Percentiles rank a stretch among this genome's conserved stretches.
Evolutionary conservation across 2,329 filamentous ascomycete genomes (phyloP).

Genomic region (Daldinia eschscholtzii): DNA sequence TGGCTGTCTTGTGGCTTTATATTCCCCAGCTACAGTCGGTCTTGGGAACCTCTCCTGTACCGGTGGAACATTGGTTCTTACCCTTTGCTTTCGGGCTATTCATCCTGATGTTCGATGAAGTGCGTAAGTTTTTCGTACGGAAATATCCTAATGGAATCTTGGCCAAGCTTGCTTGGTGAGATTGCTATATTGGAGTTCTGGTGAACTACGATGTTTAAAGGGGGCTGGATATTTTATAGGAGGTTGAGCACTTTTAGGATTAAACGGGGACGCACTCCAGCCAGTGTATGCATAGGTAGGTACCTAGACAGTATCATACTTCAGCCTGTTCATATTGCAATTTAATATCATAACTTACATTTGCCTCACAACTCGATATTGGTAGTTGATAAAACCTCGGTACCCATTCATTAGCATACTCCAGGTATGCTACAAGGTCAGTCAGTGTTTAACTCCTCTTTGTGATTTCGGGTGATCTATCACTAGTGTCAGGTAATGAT

Average conservation of each 20-base stretch:
- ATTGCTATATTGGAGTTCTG: neutral
- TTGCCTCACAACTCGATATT: neutral
- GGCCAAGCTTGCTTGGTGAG: conserved; percentile 73
- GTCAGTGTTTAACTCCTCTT: neutral
- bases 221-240: neutral
- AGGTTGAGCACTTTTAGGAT: neutral
- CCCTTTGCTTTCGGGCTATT: conserved; percentile 77
- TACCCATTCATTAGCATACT: neutral
- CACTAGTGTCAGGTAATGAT: neutral
- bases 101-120: conserved; percentile 75
- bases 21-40: conserved; percentile 72
- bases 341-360: neutral
- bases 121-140: conserved; percentile 72
- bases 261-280: too few species aligned
- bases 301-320: neutral
- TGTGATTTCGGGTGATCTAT: neutral
- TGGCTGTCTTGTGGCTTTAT: conserved; percentile 79
- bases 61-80: conserved; percentile 81
- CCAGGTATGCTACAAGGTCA: neutral
- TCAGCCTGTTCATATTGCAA: neutral
- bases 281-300: too few species aligned
- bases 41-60: conserved; percentile 72
- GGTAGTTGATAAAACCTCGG: neutral
- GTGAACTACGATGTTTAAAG: neutral
- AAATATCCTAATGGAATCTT: conserved; percentile 68